These are phyloP conservation scores for Stenocarpella maydis DNA, from an alignment of 2,329 filamentous ascomycete species.

Conservation along the genomic window DNA sequence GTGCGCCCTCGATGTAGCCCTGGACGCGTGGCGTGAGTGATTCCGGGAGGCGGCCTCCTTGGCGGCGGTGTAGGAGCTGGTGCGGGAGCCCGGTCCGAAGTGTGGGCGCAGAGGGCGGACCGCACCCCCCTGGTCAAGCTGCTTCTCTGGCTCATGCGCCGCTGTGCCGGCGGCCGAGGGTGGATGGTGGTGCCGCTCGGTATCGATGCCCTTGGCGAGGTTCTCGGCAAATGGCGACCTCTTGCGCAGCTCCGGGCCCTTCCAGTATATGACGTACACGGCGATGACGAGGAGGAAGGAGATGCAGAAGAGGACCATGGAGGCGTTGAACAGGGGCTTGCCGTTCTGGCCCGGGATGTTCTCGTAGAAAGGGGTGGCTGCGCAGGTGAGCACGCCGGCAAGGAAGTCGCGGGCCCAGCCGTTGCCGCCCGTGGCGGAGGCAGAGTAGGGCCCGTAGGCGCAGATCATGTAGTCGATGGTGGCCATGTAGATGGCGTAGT, in stretches of 20 bases:
- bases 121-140: not conserved
- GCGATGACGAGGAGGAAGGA: slow-evolving; percentile 67
- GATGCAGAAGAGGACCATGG: slow-evolving; percentile 70
- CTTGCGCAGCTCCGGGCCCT: slow-evolving; percentile 66
- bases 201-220: slow-evolving; percentile 52
- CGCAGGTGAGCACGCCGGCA: slow-evolving; percentile 75
- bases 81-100: slow-evolving; percentile 30
- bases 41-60: slow-evolving; percentile 20
- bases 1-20: slow-evolving; percentile 24
- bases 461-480: slow-evolving; percentile 82
- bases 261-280: slow-evolving; percentile 73
- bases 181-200: not conserved
- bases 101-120: slow-evolving; percentile 20
- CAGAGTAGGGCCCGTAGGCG: slow-evolving; percentile 76
- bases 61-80: slow-evolving; percentile 31
- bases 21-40: slow-evolving; percentile 29
- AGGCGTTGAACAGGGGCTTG: slow-evolving; percentile 53
- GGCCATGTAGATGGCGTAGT: slow-evolving; percentile 74
- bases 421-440: slow-evolving; percentile 79
- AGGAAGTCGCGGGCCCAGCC: slow-evolving; percentile 78
- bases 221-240: slow-evolving; percentile 72
- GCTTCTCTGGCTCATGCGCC: slow-evolving; percentile 9
- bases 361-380: slow-evolving; percentile 69
- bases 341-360: slow-evolving; percentile 61
- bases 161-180: not conserved